Evolutionary conservation across 1,139 yeast species (phyloP).

Genomic region (Yamadazyma friedrichii): DNA sequence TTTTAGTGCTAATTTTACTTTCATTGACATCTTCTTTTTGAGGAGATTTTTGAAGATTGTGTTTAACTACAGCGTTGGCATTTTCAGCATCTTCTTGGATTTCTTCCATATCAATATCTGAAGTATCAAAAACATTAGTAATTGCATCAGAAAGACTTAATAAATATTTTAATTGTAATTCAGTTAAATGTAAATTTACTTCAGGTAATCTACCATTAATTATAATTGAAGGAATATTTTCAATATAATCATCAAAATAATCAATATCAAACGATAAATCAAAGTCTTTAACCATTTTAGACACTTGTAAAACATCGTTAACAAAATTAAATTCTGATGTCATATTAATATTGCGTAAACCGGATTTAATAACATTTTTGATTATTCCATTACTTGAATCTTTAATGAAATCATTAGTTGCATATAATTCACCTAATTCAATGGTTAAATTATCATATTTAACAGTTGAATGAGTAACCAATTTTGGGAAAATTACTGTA

Average conservation of each 20-base stretch:
- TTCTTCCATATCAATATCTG: constrained; percentile 42
- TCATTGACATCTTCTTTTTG: background rate
- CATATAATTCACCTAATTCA: constrained; percentile 80
- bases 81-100: constrained; percentile 64
- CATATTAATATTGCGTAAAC: constrained; percentile 69
- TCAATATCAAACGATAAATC: constrained; percentile 65
- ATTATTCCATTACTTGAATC: constrained; percentile 8
- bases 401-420: constrained; percentile 56
- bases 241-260: constrained; percentile 42
- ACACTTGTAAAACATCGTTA: constrained; percentile 44
- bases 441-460: constrained; percentile 63
- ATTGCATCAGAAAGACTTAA: constrained; percentile 56
- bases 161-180: constrained; percentile 67
- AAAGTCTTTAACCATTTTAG: constrained; percentile 68
- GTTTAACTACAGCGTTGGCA: constrained; percentile 48
- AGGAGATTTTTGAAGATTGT: constrained; percentile 17
- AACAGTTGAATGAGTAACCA: constrained; percentile 40
- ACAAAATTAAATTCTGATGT: constrained; percentile 58
- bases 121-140: constrained; percentile 48
- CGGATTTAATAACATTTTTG: constrained; percentile 57
- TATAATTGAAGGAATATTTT: constrained; percentile 49
- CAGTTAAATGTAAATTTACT: constrained; percentile 68
- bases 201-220: constrained; percentile 66
- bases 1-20: background rate
- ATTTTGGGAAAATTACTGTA: constrained; percentile 71